Evolutionary conservation across 2,329 filamentous ascomycete genomes (phyloP), one percentile per base, ranked within the genome.

Genomic region (Nigrospora osmanthi): DNA sequence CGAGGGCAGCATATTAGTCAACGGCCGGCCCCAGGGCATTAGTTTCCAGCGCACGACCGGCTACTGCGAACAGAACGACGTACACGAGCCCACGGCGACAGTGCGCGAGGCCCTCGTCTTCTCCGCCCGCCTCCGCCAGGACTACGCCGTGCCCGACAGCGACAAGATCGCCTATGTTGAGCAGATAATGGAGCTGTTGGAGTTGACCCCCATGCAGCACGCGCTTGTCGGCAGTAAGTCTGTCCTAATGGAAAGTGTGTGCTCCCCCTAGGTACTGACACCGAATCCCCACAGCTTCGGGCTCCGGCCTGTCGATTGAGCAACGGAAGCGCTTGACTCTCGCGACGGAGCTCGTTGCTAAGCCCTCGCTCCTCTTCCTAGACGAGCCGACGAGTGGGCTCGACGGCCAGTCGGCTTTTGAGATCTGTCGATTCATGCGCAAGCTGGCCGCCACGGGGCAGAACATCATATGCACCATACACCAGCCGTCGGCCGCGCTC

Each of bases 301-400:
- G 74, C 3, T 66, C 67, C 33, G 65, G 70, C 2, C 64, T 75
- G 16, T 72, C 66, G 6, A 70, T 74, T 10, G 74, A 75, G 14
- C 71, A 77, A 52, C 58, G 71, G 4, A 87, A 87, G 65, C 73
- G 83, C 30, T 66, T 87, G 2, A 86, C 83, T 0, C 83, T 87
- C 34, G 83, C 80, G 40, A 82, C 86, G 1, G 83, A 87, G 52
- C 63, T 87, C 5, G 82, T 81, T 14, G 81, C 82, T 1, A 84
- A 83, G 54, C 82, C 82, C 0, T 70, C 82, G 0, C 65, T 85
- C 1, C 68, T 86, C 5, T 88, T 88, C 71, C 66, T 88, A 17
- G 84, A 88, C 51, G 84, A 88, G 61, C 84, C 84, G 0, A 88
- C 84, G 0, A 83, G 78, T 5, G 84, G 84, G 40, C 75, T 88